Percentiles rank a stretch among this genome's conserved stretches.
phyloP scores from a whole-genome alignment of 805 yeast species.

The Pichia nakasei region DNA sequence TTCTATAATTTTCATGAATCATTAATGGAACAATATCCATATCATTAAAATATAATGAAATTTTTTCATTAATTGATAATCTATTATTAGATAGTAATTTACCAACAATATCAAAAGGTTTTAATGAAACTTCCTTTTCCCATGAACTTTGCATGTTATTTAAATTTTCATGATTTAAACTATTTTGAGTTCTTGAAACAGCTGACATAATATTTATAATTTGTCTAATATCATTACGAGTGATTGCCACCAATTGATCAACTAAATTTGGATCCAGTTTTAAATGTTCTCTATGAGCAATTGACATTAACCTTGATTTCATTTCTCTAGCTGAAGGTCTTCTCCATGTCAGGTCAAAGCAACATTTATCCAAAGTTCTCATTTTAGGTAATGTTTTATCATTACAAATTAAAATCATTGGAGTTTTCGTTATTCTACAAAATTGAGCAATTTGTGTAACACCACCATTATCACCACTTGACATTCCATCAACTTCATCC shows the following conservation, averaged over 20 bases:
- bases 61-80: conserved; percentile 67
- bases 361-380: conserved; percentile 86
- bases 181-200: conserved; percentile 63
- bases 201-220: conserved; percentile 85
- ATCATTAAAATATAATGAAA: conserved; percentile 87
- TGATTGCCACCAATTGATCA: conserved; percentile 75
- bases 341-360: conserved; percentile 74
- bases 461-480: conserved; percentile 98
- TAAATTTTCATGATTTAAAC: conserved; percentile 56
- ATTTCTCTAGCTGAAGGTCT: conserved; percentile 81
- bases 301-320: conserved; percentile 78
- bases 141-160: conserved; percentile 56
- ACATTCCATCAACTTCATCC: conserved; percentile 99
- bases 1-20: conserved; percentile 89
- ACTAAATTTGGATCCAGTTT: conserved; percentile 72
- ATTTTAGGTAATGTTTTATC: conserved; percentile 88
- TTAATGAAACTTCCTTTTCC: conserved; percentile 84
- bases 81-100: conserved; percentile 52
- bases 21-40: conserved; percentile 90
- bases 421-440: conserved; percentile 78
- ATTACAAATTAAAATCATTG: conserved; percentile 88
- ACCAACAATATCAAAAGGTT: conserved; percentile 85
- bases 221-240: conserved; percentile 89
- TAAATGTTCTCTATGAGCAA: conserved; percentile 77
- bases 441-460: conserved; percentile 88